These are phyloP conservation scores for Colletotrichum scovillei DNA, from an alignment of 2,329 filamentous ascomycete species.

Conservation along the genomic window DNA sequence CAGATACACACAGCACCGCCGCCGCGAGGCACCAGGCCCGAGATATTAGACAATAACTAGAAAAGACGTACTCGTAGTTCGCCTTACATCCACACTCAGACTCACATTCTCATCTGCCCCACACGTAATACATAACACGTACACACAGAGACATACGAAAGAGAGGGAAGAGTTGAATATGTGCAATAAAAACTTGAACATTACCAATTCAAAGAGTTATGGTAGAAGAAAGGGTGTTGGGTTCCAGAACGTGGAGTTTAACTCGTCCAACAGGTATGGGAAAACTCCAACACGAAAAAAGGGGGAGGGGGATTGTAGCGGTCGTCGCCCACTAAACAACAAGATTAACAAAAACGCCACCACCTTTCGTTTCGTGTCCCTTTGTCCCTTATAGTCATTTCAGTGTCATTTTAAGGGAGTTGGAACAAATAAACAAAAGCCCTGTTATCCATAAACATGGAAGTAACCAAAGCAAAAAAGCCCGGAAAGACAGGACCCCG, in stretches of 20 bases:
- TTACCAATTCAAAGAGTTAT: slow-evolving; percentile 24
- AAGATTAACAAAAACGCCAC: slow-evolving; percentile 1
- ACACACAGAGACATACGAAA: too few relatives aligned
- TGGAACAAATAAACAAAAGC: neutral
- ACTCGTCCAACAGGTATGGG: neutral
- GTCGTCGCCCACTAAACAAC: neutral
- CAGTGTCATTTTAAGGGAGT: neutral
- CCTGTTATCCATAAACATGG: neutral
- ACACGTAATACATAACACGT: too few relatives aligned
- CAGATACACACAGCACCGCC: too few relatives aligned
- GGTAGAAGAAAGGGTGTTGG: neutral
- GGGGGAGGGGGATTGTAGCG: neutral
- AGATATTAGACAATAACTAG: too few relatives aligned
- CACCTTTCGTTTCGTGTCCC: neutral
- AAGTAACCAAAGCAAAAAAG: slow-evolving; percentile 17
- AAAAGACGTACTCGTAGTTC: neutral
- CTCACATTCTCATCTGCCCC: neutral
- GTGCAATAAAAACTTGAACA: slow-evolving; percentile 2
- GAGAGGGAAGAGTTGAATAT: neutral
- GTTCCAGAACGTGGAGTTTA: neutral
- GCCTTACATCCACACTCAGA: neutral
- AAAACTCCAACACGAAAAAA: neutral
- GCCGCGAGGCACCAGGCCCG: too few relatives aligned
- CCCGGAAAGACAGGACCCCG: slow-evolving; percentile 24
- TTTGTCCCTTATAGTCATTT: neutral